Conservation (phyloP, 352 stramenopile species). For the Aphanomyces euteiches region DNA sequence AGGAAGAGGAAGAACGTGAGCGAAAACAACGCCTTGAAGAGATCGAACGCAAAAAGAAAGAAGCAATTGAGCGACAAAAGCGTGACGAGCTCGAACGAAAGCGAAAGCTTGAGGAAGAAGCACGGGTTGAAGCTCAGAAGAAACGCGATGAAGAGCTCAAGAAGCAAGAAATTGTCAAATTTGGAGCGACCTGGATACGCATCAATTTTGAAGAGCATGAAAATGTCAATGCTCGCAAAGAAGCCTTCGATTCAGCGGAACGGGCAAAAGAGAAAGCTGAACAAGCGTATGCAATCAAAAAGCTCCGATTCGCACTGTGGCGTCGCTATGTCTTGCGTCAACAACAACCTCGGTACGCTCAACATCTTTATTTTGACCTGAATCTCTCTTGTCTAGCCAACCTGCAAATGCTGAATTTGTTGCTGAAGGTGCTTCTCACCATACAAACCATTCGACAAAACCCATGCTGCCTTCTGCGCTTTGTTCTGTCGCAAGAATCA, state of each 20-base stretch:
- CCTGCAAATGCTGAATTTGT: not conserved
- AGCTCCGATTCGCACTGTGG: slow-evolving; percentile 27
- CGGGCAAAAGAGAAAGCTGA: not conserved
- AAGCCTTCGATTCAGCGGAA: not conserved
- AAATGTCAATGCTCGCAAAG: not conserved
- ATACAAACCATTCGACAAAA: not conserved
- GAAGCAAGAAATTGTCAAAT: not conserved
- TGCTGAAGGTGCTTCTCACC: not conserved
- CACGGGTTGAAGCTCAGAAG: not conserved
- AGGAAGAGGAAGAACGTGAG: slow-evolving; percentile 34
- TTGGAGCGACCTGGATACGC: slow-evolving; percentile 10
- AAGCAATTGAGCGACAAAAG: not conserved
- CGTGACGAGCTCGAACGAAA: too few relatives aligned
- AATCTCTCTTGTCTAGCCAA: not conserved
- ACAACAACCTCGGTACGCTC: slow-evolving; percentile 7
- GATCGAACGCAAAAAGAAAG: slow-evolving; percentile 14
- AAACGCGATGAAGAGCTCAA: slow-evolving; percentile 6
- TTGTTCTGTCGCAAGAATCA: not conserved
- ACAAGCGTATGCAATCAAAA: slow-evolving; percentile 2
- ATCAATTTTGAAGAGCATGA: slow-evolving; percentile 24
- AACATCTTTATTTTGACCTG: not conserved
- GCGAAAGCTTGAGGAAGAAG: too few relatives aligned
- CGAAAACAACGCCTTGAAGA: slow-evolving; percentile 25
- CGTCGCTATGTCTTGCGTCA: not conserved
- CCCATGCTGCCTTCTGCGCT: not conserved